A percentile compares a stretch with the other conserved stretches of the same genome.
phyloP scores from a whole-genome alignment of 1,284 basidiomycete genomes.

The Tylopilus orsonianus region DNA sequence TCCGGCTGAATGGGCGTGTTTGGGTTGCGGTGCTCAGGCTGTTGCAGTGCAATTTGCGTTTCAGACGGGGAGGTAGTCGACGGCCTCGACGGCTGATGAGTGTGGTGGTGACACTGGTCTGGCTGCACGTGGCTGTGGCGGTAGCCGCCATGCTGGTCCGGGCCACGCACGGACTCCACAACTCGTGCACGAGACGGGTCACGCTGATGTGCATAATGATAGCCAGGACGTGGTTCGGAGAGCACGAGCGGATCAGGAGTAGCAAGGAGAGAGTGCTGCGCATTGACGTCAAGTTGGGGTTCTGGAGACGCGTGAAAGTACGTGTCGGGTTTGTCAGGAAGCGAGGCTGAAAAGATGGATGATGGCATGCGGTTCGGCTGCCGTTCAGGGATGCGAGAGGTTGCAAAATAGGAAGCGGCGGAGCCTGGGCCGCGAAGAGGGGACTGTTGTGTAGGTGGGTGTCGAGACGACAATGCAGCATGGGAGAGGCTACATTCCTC shows the following conservation, averaged over 20 bases:
- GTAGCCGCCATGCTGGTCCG: slow-evolving; percentile 31
- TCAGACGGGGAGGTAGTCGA: slow-evolving; percentile 21
- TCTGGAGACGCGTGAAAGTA: slow-evolving; percentile 30
- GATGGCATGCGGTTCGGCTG: slow-evolving; percentile 29
- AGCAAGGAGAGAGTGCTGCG: slow-evolving; percentile 25
- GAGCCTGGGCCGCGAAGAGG: slow-evolving; percentile 24
- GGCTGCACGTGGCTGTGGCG: slow-evolving; percentile 25
- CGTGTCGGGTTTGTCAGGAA: slow-evolving; percentile 29
- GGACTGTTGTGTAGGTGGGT: slow-evolving; percentile 21
- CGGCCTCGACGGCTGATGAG: slow-evolving; percentile 20
- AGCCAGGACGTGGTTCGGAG: slow-evolving; percentile 30
- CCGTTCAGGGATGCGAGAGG: slow-evolving; percentile 27
- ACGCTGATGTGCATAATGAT: slow-evolving; percentile 32
- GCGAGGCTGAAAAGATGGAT: slow-evolving; percentile 29
- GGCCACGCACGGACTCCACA: slow-evolving; percentile 26
- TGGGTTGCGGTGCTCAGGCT: slow-evolving; percentile 12
- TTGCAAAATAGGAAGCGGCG: slow-evolving; percentile 29
- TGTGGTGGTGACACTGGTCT: slow-evolving; percentile 16
- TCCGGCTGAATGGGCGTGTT: slow-evolving; percentile 22
- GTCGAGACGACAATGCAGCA: slow-evolving; percentile 25
- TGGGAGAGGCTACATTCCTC: slow-evolving; percentile 32
- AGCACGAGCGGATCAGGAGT: slow-evolving; percentile 33
- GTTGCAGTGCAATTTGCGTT: slow-evolving; percentile 22
- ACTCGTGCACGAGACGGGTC: slow-evolving; percentile 30
- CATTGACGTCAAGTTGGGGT: slow-evolving; percentile 34